Base-by-base conservation (phyloP, 129 eudicot species). In the Erigeron canadensis region DNA sequence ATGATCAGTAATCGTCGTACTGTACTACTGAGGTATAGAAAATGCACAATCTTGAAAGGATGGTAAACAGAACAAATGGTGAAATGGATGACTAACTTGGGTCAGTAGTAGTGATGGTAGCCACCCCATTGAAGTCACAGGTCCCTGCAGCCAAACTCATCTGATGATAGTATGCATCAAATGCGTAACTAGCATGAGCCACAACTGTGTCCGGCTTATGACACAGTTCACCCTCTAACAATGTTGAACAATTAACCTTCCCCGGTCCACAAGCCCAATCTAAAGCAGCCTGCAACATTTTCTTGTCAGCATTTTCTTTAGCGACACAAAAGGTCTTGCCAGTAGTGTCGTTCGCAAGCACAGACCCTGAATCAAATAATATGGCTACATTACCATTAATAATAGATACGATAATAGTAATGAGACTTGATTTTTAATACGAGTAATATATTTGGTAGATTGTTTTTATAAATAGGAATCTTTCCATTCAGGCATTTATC, bases 251-350 rank as follows among this genome's bases (percentile, higher is more conserved):
- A 50, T 91, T 87, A 38, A 91, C 97, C 82, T 78, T 87, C 73
- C 97, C 95, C 0, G 97, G 92, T 13, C 97, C 97, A 64, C 97
- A 91, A 28, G 97, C 91, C 97, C 97, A 91, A 74, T 91, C 97
- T 70, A 90, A 68, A 4, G 87, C 97, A 0, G 97, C 97, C 80
- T 90, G 97, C 65, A 90, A 43, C 95, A 91, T 79, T 76, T 88
- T 91, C 43, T n/a, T 62, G 44, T 91, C 97, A 7, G 95, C 91
- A 53, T 70, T 77, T 11, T 75, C 75, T 81, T 74, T 88, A 7
- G 86, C 97, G n/a, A 86, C 89, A 72, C 97, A 87, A 57, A 74
- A 91, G 0, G 91, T 91, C 74, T 80, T 79, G 37, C 77, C 89
- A 2, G 85, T 84, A 57, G 91, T 87, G 68, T 91, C 91, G 55